Base-by-base conservation (phyloP, 2,329 filamentous ascomycete species). In the Emergomyces orientalis region DNA sequence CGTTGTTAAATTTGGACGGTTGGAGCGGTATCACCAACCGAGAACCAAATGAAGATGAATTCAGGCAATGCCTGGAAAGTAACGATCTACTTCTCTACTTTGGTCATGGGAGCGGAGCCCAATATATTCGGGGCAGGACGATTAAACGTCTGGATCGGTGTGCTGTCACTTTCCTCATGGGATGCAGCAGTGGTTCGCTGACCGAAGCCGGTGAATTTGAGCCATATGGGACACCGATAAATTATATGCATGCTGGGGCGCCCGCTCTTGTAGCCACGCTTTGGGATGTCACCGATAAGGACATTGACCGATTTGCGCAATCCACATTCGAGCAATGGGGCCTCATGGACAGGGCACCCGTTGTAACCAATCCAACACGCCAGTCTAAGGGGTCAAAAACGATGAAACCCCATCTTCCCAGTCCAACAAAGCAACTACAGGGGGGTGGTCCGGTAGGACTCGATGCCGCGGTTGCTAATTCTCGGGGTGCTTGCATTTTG, bases 281-380 rank as follows among this genome's bases (percentile, higher is more conserved):
- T 45, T 99, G 94, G 94, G 94, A 99, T 75, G 94, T 99, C 59
- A 99, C 94, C 11, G 94, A 99, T 74, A 90, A 90, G 70, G 94
- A 99, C 74, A 96, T 97, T 73, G 95, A 99, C 78, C 88, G 92
- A 22, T 96, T 96, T 74, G 89, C 92, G 0, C 86, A 88, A 41
- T 81, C 83, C 32, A 80, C 89, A 2, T 89, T 96, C 73, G 89
- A 94, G 72, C 83, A 88, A 69, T 99, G 94, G 94, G 94, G 94
- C 0, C 74, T 99, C 7, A 79, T 89, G 69, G 69, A 45, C 17
- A 32, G 22, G 74, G 39, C 13, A n/a, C 47, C 60, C 14, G 39
- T 25, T 81, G 63, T 74, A 71, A 67, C 39, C 66, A 59, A 43
- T n/a, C 60, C 67, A 63, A 56, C 69, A 67, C 65, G 67, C 67